Base-by-base conservation (phyloP, 371 early-diverging fungal genomes). In the Haplosporangium sp. region DNA sequence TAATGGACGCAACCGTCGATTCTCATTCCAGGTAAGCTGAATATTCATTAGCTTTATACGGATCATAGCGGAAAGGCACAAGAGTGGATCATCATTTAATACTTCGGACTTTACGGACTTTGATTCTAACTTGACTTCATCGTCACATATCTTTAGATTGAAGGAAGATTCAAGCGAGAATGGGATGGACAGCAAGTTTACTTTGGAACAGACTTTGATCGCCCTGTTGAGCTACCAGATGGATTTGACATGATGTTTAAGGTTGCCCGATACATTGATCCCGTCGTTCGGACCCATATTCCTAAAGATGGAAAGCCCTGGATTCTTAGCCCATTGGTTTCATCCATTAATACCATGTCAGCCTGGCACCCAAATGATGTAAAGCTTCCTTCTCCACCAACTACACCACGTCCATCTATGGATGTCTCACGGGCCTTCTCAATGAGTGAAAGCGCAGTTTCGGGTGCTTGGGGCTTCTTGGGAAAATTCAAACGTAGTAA, bases 201-300 rank as follows among this genome's bases (percentile, higher is more conserved):
- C 42, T 89, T 90, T 69, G 91, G 89, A 5, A 84, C 87, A 44
- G 88, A 88, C 59, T 89, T 89, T 69, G 87, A 88, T 69, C 68
- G 72, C 17, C 50, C 67, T 13, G 75, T 81, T 4, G 74, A 74
- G 13, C 83, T 87, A 3, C 91, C 91, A 3, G 87, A 86, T 44
- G 91, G 91, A 44, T 77, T 86, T 63, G 88, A 87, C 85, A 76
- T 89, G 70, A 88, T 88, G 67, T 63, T 90, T 61, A 88, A 87
- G 61, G 84, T 89, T 52, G 88, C 87, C 9, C 85, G 82, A 38
- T 74, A 87, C 63, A 90, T 91, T 61, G 91, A 91, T 52, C 89
- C 90, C 4, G 90, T 89, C 39, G 84, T 91, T 59, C 67, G 74
- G 37, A 72, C 84, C 13, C 85, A 86, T 69, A 62, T 89, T 39